Conservation (phyloP, 2,329 filamentous ascomycete genomes). For the Penicillium sp. region DNA sequence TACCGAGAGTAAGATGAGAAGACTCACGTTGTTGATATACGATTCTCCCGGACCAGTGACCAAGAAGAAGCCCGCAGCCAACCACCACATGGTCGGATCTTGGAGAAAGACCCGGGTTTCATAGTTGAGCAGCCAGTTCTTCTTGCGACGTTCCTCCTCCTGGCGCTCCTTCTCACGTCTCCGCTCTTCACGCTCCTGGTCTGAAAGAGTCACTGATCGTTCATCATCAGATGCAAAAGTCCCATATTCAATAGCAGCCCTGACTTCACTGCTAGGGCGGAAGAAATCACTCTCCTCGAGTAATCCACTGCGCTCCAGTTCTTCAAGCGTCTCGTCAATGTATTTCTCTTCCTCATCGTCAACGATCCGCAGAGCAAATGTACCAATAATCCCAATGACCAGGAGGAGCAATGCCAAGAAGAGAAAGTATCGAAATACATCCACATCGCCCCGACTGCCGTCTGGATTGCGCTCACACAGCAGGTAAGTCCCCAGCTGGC, state of each 20-base stretch:
- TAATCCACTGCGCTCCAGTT: conserved; percentile 82
- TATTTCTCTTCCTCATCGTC: conserved; percentile 70
- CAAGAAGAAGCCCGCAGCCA: conserved; percentile 85
- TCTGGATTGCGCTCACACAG: conserved; percentile 69
- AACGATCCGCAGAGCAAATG: conserved; percentile 69
- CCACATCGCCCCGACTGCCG: conserved; percentile 52
- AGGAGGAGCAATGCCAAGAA: conserved; percentile 73
- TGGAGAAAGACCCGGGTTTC: conserved; percentile 80
- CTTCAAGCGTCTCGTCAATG: conserved; percentile 84
- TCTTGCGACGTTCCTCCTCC: conserved; percentile 63
- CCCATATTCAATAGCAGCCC: conserved; percentile 41
- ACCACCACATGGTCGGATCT: conserved; percentile 93
- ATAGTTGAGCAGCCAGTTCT: conserved; percentile 84
- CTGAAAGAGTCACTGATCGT: conserved; percentile 37
- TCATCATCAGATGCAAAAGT: conserved; percentile 37
- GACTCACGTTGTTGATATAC: conserved; percentile 78
- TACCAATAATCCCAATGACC: conserved; percentile 65
- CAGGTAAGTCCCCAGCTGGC: conserved; percentile 74
- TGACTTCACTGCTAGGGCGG: conserved; percentile 45
- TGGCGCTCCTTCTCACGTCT: conserved; percentile 43
- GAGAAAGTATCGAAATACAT: conserved; percentile 81
- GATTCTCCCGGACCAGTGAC: conserved; percentile 94
- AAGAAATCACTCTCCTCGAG: conserved; percentile 68
- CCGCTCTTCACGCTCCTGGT: conserved; percentile 39
- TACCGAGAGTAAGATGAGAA: background rate